phyloP scores from a whole-genome alignment of 192 early-diverging fungal species.

The Paraglomus brasilianum region DNA sequence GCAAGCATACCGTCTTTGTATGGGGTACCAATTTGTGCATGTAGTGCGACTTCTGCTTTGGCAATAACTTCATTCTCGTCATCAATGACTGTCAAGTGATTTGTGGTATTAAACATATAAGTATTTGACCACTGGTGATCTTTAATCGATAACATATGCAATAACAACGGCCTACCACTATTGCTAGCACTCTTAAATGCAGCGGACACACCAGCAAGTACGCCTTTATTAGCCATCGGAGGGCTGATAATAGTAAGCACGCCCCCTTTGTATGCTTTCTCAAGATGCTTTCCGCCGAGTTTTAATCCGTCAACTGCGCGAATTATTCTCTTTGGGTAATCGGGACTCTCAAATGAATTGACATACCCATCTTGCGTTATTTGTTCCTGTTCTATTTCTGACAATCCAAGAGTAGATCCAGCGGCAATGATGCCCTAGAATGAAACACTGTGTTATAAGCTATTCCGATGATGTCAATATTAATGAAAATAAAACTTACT shows the following conservation, averaged over 20 bases:
- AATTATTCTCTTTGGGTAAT: constrained; percentile 34
- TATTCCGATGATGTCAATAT: background rate
- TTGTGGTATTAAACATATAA: constrained; percentile 14
- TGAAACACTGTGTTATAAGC: constrained; percentile 10
- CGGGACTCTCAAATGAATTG: constrained; percentile 10
- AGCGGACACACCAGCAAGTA: constrained; percentile 62
- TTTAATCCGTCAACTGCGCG: constrained; percentile 67
- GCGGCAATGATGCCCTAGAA: constrained; percentile 59
- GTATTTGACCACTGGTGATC: constrained; percentile 10
- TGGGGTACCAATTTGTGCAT: constrained; percentile 53
- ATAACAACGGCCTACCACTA: constrained; percentile 40
- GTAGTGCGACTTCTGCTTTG: constrained; percentile 54
- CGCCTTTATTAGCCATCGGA: constrained; percentile 42
- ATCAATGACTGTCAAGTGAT: constrained; percentile 35
- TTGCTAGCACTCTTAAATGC: constrained; percentile 66
- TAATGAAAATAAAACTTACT: constrained; percentile 36
- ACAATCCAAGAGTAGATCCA: constrained; percentile 57
- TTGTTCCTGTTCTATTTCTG: constrained; percentile 62
- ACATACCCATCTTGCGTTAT: constrained; percentile 59
- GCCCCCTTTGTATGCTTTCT: constrained; percentile 60
- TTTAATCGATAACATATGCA: background rate
- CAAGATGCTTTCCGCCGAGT: constrained; percentile 54
- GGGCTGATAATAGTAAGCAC: constrained; percentile 60
- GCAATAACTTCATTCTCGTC: constrained; percentile 44
- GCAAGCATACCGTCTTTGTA: constrained; percentile 11